Percentiles rank a stretch among this genome's conserved stretches.
Conservation (phyloP, 495 filamentous ascomycete genomes). For the Cryomyces antarcticus region DNA sequence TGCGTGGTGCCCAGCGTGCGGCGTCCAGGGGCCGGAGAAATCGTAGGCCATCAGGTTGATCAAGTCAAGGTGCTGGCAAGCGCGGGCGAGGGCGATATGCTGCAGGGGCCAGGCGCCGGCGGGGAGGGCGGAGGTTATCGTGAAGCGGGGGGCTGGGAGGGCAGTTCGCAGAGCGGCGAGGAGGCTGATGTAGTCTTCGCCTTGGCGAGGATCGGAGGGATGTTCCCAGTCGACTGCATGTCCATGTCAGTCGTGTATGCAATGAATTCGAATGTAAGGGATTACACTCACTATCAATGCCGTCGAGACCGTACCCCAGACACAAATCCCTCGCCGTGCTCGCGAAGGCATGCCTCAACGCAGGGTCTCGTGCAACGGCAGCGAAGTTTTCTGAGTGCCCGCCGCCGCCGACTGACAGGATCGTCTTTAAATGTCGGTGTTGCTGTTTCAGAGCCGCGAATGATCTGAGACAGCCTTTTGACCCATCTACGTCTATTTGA, state of each 20-base stretch:
- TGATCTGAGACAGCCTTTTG: constrained; percentile 56
- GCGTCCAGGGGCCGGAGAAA: constrained; percentile 63
- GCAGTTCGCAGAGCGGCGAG: constrained; percentile 46
- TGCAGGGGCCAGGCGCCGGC: constrained; percentile 52
- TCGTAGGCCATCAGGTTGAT: constrained; percentile 79
- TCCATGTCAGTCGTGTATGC: background rate
- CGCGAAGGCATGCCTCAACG: constrained; percentile 48
- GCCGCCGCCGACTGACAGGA: constrained; percentile 76
- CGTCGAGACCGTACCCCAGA: constrained; percentile 58
- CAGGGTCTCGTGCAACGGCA: constrained; percentile 40
- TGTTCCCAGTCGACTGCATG: constrained; percentile 81
- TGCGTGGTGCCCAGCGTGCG: constrained; percentile 53
- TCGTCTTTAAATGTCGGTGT: constrained; percentile 54
- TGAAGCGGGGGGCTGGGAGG: constrained; percentile 53
- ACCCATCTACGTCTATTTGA: constrained; percentile 59
- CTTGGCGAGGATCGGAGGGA: constrained; percentile 46
- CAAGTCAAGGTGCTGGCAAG: constrained; percentile 48
- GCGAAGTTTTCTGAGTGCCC: constrained; percentile 59
- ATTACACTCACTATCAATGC: constrained; percentile 52
- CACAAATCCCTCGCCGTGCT: constrained; percentile 49
- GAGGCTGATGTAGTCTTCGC: constrained; percentile 51
- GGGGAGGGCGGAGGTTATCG: constrained; percentile 67
- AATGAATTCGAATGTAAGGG: background rate
- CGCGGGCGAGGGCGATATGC: constrained; percentile 50
- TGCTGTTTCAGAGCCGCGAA: constrained; percentile 54